These are phyloP conservation scores for Russula vinacea DNA, from an alignment of 768 basidiomycete genomes.

Conservation along the genomic window DNA sequence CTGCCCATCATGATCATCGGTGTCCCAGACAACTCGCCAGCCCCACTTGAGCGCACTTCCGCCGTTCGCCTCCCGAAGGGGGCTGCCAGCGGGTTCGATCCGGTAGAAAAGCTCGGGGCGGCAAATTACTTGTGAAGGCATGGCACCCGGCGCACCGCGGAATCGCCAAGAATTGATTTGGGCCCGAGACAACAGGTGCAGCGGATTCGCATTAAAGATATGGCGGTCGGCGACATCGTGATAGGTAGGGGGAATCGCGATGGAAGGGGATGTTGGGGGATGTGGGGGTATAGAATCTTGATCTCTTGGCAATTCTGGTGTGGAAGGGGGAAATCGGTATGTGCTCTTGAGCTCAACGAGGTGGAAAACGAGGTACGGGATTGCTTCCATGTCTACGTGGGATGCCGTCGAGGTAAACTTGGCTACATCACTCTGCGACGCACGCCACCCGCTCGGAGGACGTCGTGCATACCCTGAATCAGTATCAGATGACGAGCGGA, in stretches of 20 bases:
- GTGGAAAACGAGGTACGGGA: slow-evolving; percentile 23
- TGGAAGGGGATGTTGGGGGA: slow-evolving; percentile 31
- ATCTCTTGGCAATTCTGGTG: neutral
- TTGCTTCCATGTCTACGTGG: neutral
- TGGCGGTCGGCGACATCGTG: slow-evolving; percentile 43
- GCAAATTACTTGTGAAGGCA: slow-evolving; percentile 39
- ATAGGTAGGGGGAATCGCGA: slow-evolving; percentile 4
- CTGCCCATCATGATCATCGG: slow-evolving; percentile 6
- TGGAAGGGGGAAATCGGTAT: neutral
- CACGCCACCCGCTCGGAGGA: slow-evolving; percentile 45
- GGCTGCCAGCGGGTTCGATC: slow-evolving; percentile 17
- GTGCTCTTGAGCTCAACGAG: slow-evolving; percentile 16
- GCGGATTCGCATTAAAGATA: slow-evolving; percentile 59
- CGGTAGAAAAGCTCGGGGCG: slow-evolving; percentile 25
- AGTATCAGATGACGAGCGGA: slow-evolving; percentile 30
- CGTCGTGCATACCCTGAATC: slow-evolving; percentile 45
- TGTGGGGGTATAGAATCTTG: slow-evolving; percentile 18
- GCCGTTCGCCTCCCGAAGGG: slow-evolving; percentile 1
- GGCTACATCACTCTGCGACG: slow-evolving; percentile 30
- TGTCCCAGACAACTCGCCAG: slow-evolving; percentile 29
- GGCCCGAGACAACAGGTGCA: slow-evolving; percentile 57
- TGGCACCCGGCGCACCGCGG: slow-evolving; percentile 36
- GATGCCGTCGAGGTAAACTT: slow-evolving; percentile 14
- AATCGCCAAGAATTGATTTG: slow-evolving; percentile 50
- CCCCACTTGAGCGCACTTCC: slow-evolving; percentile 29